Evolutionary conservation across 2,329 filamentous ascomycete genomes (phyloP).

Genomic region (Byssochlamys sp.): DNA sequence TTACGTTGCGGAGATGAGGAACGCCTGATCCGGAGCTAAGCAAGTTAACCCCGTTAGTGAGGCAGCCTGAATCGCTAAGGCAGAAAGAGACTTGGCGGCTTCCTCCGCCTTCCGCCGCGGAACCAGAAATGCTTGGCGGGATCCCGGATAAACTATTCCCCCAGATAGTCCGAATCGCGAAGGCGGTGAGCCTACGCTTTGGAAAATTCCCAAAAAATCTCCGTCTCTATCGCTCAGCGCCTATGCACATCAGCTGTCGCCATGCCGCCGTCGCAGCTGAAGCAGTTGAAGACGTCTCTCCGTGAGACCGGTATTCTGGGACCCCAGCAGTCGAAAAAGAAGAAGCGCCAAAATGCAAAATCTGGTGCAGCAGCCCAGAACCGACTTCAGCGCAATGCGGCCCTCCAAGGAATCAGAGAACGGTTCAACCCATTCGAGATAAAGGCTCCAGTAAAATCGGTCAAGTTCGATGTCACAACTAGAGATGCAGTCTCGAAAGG

Average conservation of each 20-base stretch:
- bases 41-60: not conserved
- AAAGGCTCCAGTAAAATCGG: constrained; percentile 64
- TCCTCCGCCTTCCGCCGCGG: too few relatives aligned
- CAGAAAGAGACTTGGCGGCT: too few relatives aligned
- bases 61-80: not conserved
- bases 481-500: constrained; percentile 43
- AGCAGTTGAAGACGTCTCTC: constrained; percentile 84
- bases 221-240: constrained; percentile 7
- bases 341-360: constrained; percentile 65
- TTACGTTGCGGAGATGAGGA: not conserved
- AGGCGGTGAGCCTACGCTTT: constrained; percentile 28
- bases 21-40: not conserved
- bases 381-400: constrained; percentile 64
- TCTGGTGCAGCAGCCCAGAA: constrained; percentile 61
- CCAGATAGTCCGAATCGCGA: constrained; percentile 16
- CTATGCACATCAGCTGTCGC: constrained; percentile 13
- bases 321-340: constrained; percentile 89
- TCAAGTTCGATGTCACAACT: constrained; percentile 77
- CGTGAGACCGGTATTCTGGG: constrained; percentile 81
- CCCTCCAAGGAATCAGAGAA: constrained; percentile 78
- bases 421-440: constrained; percentile 97
- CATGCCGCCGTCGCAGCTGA: constrained; percentile 95
- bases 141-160: not conserved
- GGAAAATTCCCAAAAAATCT: constrained; percentile 20
- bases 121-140: not conserved